Evolutionary conservation across 331 rosid genomes (phyloP), one percentile per base, ranked within the genome.

Genomic region (Quercus phellos): DNA sequence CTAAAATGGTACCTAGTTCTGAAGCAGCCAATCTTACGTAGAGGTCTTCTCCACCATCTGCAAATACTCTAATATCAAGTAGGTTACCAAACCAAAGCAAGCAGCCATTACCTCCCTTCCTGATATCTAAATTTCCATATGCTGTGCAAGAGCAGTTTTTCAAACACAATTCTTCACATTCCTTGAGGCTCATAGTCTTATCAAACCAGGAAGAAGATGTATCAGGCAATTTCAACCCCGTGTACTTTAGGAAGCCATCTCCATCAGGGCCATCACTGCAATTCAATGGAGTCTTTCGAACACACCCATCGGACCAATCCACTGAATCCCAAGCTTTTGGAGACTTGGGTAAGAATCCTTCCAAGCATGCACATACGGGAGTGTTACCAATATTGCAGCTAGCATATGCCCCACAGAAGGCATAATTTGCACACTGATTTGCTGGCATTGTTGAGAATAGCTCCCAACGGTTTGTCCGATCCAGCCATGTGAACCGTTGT

Each of bases 141-240:
- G 70, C 50, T 30, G 70, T 17, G 76, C 76, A 78, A 27, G 19
- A 56, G 46, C 81, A 78, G 26, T 58, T 58, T 5, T 58, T 70
- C 38, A 14, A 6, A 74, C 76, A 70, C 61, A 78, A 7, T 21
- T 14, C 54, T 56, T 70, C 13, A 21, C 76, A 78, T n/a, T 70
- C 81, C 53, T 27, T 2, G 29, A 70, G 81, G 17, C 13, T 58
- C 72, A 19, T 70, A 30, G 70, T 70, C 54, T 0, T 46, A 34
- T 78, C 50, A 53, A 12, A 59, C 81, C 77, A 78, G 54, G 72
- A 78, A 35, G 73, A 56, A 63, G 53, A 74, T 46, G 81, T 70
- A 22, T 24, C 67, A 0, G 77, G 64, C 72, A 78, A 46, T 70
- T 70, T 78, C 42, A 78, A 4, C 3, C 42, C 53, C 2, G 72